These are phyloP conservation scores for Phytophthora tentaculata DNA, from an alignment of 352 stramenopile genomes.

Conservation along the genomic window DNA sequence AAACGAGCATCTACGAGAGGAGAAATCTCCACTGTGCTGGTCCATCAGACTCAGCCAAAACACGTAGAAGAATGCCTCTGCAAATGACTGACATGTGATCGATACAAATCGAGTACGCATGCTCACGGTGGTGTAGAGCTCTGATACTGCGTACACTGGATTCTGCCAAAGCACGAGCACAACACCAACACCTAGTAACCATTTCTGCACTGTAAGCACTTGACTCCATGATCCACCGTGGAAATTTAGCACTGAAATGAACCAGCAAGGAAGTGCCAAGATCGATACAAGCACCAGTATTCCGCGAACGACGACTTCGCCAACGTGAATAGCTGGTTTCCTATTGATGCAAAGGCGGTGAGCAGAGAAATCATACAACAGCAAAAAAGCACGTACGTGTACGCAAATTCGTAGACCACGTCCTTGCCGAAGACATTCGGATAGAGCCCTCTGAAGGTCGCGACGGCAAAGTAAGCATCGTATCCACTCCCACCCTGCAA, in stretches of 20 bases:
- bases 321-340: slow-evolving; percentile 69
- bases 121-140: slow-evolving; percentile 62
- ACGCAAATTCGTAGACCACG: slow-evolving; percentile 81
- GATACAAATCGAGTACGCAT: slow-evolving; percentile 71
- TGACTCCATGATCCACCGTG: slow-evolving; percentile 55
- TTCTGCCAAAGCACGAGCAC: slow-evolving; percentile 88
- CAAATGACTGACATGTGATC: slow-evolving; percentile 71
- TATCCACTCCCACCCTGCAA: slow-evolving; percentile 68
- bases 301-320: slow-evolving; percentile 71
- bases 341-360: slow-evolving; percentile 36
- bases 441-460: slow-evolving; percentile 77
- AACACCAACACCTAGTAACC: slow-evolving; percentile 68
- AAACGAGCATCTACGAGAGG: slow-evolving; percentile 31
- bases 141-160: slow-evolving; percentile 68
- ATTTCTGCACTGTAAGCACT: slow-evolving; percentile 74
- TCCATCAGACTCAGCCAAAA: slow-evolving; percentile 87
- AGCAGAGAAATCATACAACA: neutral
- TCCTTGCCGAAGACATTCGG: slow-evolving; percentile 73
- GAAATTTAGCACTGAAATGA: slow-evolving; percentile 67
- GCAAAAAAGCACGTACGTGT: slow-evolving; percentile 59
- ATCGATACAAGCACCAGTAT: slow-evolving; percentile 67
- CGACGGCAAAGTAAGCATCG: slow-evolving; percentile 60
- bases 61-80: slow-evolving; percentile 78
- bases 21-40: slow-evolving; percentile 61
- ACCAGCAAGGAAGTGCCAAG: slow-evolving; percentile 74